phyloP scores from a whole-genome alignment of 306 rosid genomes.

The Fagus sylvatica region DNA sequence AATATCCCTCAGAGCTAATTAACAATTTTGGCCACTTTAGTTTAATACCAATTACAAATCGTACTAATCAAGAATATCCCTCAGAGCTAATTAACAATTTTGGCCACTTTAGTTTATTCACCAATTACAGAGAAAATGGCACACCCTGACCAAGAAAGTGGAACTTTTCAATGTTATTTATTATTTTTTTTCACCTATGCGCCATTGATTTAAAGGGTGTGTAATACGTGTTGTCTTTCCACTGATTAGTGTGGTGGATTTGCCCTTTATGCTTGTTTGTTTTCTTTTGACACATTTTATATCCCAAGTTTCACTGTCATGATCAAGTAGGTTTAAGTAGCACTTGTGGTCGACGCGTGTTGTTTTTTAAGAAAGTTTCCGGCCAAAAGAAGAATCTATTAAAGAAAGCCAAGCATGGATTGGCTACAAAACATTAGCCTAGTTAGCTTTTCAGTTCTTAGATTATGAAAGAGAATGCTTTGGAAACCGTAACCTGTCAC shows the following conservation, averaged over 20 bases:
- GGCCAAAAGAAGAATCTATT: not conserved
- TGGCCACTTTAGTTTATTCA: constrained; percentile 3
- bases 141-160: constrained; percentile 23
- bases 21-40: constrained; percentile 6
- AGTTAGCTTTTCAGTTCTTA: not conserved
- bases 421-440: not conserved
- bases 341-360: constrained; percentile 20
- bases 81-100: constrained; percentile 12
- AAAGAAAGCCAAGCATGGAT: constrained; percentile 2
- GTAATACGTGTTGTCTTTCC: constrained; percentile 20
- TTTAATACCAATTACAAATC: constrained; percentile 27
- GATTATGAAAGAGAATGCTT: not conserved
- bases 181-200: not conserved
- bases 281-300: not conserved
- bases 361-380: not conserved
- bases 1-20: constrained; percentile 15
- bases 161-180: constrained; percentile 12
- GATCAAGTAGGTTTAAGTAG: constrained; percentile 16
- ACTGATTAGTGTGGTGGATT: constrained; percentile 28
- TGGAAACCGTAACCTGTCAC: not conserved
- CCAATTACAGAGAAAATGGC: constrained; percentile 34
- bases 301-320: constrained; percentile 13
- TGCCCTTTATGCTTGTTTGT: constrained; percentile 18
- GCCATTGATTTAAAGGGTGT: constrained; percentile 20
- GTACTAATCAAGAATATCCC: constrained; percentile 23